Conservation (phyloP, 1,139 yeast species). For the Geotrichum restrictum region DNA sequence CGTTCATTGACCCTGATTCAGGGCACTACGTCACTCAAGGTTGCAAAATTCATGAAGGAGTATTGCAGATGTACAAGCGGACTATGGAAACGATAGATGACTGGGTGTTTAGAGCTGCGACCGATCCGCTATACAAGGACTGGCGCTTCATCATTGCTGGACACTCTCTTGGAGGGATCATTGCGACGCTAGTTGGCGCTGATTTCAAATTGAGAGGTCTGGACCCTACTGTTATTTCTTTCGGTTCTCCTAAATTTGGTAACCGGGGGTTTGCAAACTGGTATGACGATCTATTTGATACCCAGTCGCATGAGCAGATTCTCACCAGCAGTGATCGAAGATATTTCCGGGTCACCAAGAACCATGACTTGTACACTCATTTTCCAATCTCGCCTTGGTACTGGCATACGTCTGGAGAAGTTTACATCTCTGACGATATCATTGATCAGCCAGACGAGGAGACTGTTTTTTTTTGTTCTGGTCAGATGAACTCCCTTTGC, state of each 20-base stretch:
- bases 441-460: conserved; percentile 14
- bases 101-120: conserved; percentile 35
- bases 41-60: conserved; percentile 61
- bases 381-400: conserved; percentile 21
- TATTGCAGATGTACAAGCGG: conserved; percentile 38
- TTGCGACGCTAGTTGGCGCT: conserved; percentile 57
- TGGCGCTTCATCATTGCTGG: conserved; percentile 56
- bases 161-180: conserved; percentile 72
- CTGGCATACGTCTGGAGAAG: conserved; percentile 23
- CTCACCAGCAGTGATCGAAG: conserved; percentile 9
- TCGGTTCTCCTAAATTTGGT: conserved; percentile 62
- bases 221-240: conserved; percentile 52
- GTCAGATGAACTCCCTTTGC: conserved; percentile 17
- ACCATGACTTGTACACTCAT: conserved; percentile 20
- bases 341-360: conserved; percentile 24
- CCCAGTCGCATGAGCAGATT: background rate
- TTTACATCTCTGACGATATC: conserved; percentile 19
- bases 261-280: conserved; percentile 49
- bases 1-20: conserved; percentile 40
- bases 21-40: conserved; percentile 39
- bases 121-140: conserved; percentile 41
- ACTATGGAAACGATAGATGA: conserved; percentile 41
- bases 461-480: conserved; percentile 19
- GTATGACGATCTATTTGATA: conserved; percentile 47
- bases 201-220: conserved; percentile 53